Evolutionary conservation across 1,284 basidiomycete genomes (phyloP).

Genomic region (Athelia psychrophila): DNA sequence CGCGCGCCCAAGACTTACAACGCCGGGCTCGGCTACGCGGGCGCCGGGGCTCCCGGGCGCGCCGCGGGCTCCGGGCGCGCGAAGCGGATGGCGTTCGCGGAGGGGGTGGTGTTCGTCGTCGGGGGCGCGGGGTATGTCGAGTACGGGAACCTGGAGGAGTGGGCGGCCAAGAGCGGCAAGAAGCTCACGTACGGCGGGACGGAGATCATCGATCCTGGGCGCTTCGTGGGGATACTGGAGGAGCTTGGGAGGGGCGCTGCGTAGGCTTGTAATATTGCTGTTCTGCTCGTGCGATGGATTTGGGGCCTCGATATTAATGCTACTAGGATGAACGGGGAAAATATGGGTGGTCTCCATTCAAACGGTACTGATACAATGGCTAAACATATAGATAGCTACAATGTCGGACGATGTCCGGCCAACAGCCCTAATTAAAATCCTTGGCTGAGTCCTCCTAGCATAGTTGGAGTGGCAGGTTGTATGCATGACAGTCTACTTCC

Average conservation of each 20-base stretch:
- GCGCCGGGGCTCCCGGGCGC: no score
- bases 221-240: slow-evolving; percentile 75
- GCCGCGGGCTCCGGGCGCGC: slow-evolving; percentile 39
- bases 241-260: slow-evolving; percentile 49
- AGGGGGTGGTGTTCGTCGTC: slow-evolving; percentile 93
- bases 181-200: slow-evolving; percentile 94
- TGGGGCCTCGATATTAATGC: no score
- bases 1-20: slow-evolving; percentile 62
- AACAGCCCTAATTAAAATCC: not conserved
- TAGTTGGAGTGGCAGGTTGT: no score
- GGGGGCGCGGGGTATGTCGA: slow-evolving; percentile 98
- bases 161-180: slow-evolving; percentile 79
- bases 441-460: no score
- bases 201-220: slow-evolving; percentile 88
- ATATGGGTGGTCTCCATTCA: not conserved
- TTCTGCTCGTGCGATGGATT: no score
- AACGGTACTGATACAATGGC: not conserved
- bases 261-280: no score
- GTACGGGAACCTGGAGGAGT: slow-evolving; percentile 94
- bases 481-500: no score
- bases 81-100: slow-evolving; percentile 80
- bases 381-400: not conserved
- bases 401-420: not conserved
- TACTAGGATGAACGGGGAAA: no score
- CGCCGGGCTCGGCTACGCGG: no score